Conservation (phyloP, 306 rosid species). For the Aeschynomene evenia region DNA sequence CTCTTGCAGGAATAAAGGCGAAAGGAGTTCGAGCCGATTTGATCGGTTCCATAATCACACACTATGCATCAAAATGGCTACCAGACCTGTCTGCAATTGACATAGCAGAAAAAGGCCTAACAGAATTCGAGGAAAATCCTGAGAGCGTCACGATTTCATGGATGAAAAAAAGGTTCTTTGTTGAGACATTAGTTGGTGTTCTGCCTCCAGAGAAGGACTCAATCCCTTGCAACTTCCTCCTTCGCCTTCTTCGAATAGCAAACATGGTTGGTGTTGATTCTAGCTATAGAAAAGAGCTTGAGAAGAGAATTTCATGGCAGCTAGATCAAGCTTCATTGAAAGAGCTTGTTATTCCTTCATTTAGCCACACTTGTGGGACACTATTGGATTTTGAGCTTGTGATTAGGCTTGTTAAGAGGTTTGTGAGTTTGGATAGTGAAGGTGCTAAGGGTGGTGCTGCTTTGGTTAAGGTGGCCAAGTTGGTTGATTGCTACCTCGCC, state of each 20-base stretch:
- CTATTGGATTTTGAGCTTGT: conserved; percentile 72
- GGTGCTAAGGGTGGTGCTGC: conserved; percentile 62
- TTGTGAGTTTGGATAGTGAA: conserved; percentile 57
- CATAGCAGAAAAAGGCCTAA: conserved; percentile 26
- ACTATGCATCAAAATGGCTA: conserved; percentile 93
- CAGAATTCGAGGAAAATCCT: conserved; percentile 44
- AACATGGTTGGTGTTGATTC: conserved; percentile 83
- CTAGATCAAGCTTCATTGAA: conserved; percentile 78
- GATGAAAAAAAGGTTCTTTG: conserved; percentile 90
- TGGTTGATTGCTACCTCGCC: conserved; percentile 74
- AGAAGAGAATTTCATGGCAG: conserved; percentile 71
- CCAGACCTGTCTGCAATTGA: conserved; percentile 63
- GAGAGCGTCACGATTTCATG: conserved; percentile 72
- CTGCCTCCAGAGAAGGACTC: conserved; percentile 87
- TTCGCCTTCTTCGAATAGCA: conserved; percentile 76
- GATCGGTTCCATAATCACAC: conserved; percentile 81
- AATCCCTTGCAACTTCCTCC: conserved; percentile 85
- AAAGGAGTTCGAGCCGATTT: conserved; percentile 82
- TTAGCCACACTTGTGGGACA: conserved; percentile 81
- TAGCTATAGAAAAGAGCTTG: conserved; percentile 63
- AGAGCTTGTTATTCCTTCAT: conserved; percentile 84
- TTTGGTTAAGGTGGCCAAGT: conserved; percentile 71
- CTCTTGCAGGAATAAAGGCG: conserved; percentile 72
- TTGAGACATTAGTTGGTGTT: conserved; percentile 81
- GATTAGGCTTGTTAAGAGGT: conserved; percentile 65